Evolutionary conservation across 1,284 basidiomycete genomes (phyloP), one percentile per base, ranked within the genome.

Genomic region (Cystobasidium sp.): DNA sequence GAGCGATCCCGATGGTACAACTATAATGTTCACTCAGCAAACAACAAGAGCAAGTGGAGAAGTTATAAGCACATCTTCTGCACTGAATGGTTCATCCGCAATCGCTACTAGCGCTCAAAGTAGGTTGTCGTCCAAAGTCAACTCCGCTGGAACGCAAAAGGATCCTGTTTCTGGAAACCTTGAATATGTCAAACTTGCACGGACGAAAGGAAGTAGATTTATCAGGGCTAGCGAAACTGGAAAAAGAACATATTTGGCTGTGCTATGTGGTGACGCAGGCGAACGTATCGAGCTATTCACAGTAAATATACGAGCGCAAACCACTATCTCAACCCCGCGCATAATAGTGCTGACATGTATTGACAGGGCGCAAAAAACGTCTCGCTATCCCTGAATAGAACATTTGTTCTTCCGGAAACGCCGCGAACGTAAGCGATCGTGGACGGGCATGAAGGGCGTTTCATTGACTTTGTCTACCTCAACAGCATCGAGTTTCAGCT

Each of bases 201-300:
- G 92, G n/a, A 94, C 92, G 1, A 93, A 92, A 81, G 90, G 90
- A 64, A 88, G 92, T 16, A 81, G 92, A 41, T 84, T 91, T 81
- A 86, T 94, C 72, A 91, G 92, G 79, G 88, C 92, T 0, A 90
- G 92, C 12, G 92, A 94, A 82, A 94, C 92, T 12, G 87, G 86
- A 65, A 92, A 89, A 84, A 91, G 92, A 83, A 94, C 92, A 89
- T 91, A 76, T 84, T 86, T 94, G 39, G 92, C 92, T 6, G 93
- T 94, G 78, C 85, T 94, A 0, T 93, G 92, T 77, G 92, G 92
- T n/a, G 92, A 94, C 51, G 90, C 88, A 77, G 92, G 91, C n/a
- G 92, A 94, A 83, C 91, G 93, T 79, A 91, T 94, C 64, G 92
- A 94, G 79, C 84, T 94, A 4, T 94, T 94, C 82, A 92, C 92